Evolutionary conservation across 2,329 filamentous ascomycete species (phyloP), one percentile per base, ranked within the genome.

Genomic region (Ophiostoma tasmaniense): DNA sequence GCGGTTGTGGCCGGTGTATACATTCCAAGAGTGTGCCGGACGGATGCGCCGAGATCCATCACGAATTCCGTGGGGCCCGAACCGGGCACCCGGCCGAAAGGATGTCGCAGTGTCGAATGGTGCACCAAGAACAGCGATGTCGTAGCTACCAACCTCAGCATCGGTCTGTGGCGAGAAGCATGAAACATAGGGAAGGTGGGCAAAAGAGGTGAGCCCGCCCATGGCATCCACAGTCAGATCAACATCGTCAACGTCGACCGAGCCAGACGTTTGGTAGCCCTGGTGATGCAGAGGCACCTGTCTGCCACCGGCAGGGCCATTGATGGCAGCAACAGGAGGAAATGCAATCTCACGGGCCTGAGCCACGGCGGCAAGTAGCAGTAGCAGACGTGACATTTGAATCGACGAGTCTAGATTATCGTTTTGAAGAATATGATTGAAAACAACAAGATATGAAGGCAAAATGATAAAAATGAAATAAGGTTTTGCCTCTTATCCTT

Each of bases 141-240:
- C 87, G 73, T 87, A 89, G 50, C 76, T 77, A 55, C 81, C 80
- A 59, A 84, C 78, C 1, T 82, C 82, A 67, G 83, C 80, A n/a
- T 84, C 81, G 2, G 70, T 8, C 50, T 68, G 64, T 1, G 68
- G 17, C 6, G 59, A 17, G 22, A 89, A 79, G 73, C 87, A 89
- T 73, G 86, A 87, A 59, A 85, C 80, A 70, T 88, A 83, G 67
- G 84, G 82, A 66, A 89, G 77, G 74, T 87, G 86, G 28, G 84
- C 87, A 74, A 88, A 90, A 64, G 85, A 89, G 66, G 83, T 84
- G 67, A 91, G 84, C 52, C 89, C 89, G 50, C 76, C 75, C 73
- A 81, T 80, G 70, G 81, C 79, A 17, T 78, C 79, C 17, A 75
- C 78, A 8, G 77, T 70, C 28, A 83, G 79, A 66, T 82, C 78